Conservation (phyloP, 345 rosid species). For the Pseudoturritis turrita region DNA sequence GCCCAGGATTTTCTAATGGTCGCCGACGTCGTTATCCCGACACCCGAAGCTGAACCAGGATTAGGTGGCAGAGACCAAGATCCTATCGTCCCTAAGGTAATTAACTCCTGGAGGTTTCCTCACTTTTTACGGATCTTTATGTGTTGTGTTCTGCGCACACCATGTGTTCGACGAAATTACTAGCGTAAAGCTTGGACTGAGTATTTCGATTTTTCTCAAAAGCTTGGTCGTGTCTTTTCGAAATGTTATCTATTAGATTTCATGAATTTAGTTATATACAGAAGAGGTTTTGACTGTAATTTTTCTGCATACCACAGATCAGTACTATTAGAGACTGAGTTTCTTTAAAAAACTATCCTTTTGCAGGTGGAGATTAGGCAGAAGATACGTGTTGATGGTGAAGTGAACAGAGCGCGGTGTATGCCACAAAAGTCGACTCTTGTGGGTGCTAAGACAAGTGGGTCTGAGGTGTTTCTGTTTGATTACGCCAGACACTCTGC, state of each 20-base stretch:
- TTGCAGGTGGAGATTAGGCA: slow-evolving; percentile 73
- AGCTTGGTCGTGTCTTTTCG: neutral
- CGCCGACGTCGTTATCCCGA: slow-evolving; percentile 70
- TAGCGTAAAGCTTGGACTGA: neutral
- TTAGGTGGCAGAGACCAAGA: slow-evolving; percentile 32
- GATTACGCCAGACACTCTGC: slow-evolving; percentile 55
- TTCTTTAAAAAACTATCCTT: neutral
- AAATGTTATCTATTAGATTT: neutral
- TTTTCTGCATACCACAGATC: neutral
- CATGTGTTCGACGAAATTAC: slow-evolving; percentile 36
- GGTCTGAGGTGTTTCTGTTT: slow-evolving; percentile 72
- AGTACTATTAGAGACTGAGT: neutral
- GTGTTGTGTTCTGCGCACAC: slow-evolving; percentile 6
- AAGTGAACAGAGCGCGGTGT: slow-evolving; percentile 84
- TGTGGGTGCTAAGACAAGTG: slow-evolving; percentile 78
- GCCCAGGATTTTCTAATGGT: slow-evolving; percentile 67
- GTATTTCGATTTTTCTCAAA: neutral
- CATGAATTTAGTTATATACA: neutral
- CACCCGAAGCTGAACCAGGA: slow-evolving; percentile 40
- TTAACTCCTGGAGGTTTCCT: neutral
- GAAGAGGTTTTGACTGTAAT: neutral
- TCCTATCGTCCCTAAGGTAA: slow-evolving; percentile 58
- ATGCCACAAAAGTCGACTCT: slow-evolving; percentile 80
- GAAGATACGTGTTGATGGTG: slow-evolving; percentile 80
- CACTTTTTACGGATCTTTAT: neutral